Conservation (phyloP, 164 flowering plant genomes). For the Tetrastigma voinierianum region DNA sequence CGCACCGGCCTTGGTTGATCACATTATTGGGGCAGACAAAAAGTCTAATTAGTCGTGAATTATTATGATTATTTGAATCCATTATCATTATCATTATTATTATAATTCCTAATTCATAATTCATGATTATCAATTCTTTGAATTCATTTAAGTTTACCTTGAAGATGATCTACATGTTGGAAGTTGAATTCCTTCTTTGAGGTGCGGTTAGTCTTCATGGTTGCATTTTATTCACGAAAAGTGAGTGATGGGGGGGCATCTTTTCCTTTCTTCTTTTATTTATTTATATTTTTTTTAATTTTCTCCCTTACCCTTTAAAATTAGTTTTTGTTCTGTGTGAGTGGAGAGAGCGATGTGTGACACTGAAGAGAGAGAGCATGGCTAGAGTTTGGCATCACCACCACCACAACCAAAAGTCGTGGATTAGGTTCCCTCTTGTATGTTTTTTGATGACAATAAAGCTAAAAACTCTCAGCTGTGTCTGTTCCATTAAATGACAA, state of each 20-base stretch:
- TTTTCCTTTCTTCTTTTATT: conserved; percentile 20
- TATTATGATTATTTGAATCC: conserved; percentile 2
- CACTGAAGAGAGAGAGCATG: conserved; percentile 4
- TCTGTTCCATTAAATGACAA: conserved; percentile 32
- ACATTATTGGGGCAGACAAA: conserved; percentile 29
- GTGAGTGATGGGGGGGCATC: conserved; percentile 41
- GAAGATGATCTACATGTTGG: conserved; percentile 23
- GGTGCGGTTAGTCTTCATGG: conserved; percentile 51
- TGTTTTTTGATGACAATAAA: conserved; percentile 16
- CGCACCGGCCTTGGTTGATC: conserved; percentile 57
- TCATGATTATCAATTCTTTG: conserved; percentile 15
- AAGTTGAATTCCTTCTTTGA: conserved; percentile 36
- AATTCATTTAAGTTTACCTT: not conserved
- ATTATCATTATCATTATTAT: too few relatives aligned
- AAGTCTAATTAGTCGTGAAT: conserved; percentile 11
- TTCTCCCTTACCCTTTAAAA: not conserved
- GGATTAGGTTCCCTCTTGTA: conserved; percentile 38
- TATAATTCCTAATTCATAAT: conserved; percentile 2
- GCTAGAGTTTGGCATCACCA: conserved; percentile 35
- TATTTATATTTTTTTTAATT: too few relatives aligned
- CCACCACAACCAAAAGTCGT: conserved; percentile 43
- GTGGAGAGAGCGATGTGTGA: conserved; percentile 18
- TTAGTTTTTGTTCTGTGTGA: conserved; percentile 6
- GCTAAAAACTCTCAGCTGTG: conserved; percentile 11
- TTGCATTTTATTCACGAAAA: conserved; percentile 61